Percentiles rank a stretch among this genome's conserved stretches.
Conservation (phyloP, 2,329 filamentous ascomycete genomes). For the Chaetomiaceae sp. region DNA sequence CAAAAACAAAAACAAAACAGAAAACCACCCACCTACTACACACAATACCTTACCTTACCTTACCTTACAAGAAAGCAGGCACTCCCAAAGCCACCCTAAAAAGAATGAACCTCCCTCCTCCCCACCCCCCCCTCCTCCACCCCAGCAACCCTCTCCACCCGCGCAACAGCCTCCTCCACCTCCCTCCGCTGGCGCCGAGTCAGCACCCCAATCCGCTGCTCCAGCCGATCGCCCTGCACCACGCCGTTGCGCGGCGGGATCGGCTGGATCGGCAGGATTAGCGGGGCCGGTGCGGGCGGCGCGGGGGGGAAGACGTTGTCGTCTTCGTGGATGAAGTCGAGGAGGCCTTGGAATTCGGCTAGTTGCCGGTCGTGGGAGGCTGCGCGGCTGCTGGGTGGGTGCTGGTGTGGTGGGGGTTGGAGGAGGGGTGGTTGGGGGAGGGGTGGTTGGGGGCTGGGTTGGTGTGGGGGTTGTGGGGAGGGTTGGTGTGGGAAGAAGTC, state of each 20-base stretch:
- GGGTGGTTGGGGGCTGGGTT: no score
- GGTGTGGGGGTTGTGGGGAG: background rate
- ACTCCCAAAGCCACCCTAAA: background rate
- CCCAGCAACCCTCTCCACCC: background rate
- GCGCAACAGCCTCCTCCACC: background rate
- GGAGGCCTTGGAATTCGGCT: no score
- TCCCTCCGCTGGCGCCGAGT: slow-evolving; percentile 7
- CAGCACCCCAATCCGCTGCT: slow-evolving; percentile 8
- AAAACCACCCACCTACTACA: background rate
- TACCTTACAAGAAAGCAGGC: no score
- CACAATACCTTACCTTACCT: background rate
- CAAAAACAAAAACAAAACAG: background rate
- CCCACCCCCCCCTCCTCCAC: background rate
- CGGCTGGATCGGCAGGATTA: background rate
- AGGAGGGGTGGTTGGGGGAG: no score
- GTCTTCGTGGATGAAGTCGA: no score
- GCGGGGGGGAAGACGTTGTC: no score
- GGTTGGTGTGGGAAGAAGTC: background rate
- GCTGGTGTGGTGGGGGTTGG: no score
- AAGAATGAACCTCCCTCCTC: background rate
- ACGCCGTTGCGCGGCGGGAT: background rate
- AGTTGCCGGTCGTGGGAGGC: no score
- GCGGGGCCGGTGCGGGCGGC: no score
- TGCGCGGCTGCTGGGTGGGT: no score
- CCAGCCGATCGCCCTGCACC: slow-evolving; percentile 1